Conservation (phyloP, 78 protist genomes). For the Ministeria vibrans region DNA sequence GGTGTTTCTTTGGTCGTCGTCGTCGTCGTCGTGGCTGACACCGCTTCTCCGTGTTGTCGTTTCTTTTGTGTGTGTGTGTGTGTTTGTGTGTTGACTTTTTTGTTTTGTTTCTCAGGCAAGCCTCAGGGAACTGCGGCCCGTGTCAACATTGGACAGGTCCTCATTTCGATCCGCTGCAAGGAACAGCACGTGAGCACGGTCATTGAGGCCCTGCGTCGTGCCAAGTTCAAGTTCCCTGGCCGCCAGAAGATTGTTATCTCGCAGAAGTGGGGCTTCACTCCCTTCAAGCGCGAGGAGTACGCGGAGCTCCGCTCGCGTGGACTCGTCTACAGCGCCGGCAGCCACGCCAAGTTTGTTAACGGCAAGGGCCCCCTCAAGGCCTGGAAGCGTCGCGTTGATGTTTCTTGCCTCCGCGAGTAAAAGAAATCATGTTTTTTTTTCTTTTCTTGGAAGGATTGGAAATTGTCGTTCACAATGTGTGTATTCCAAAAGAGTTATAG, state of each 20-base stretch:
- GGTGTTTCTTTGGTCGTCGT: neutral
- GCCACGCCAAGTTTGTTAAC: conserved; percentile 52
- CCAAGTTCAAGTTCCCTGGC: conserved; percentile 98
- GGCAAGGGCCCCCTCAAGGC: conserved; percentile 62
- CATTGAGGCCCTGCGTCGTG: conserved; percentile 96
- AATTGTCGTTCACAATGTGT: no score
- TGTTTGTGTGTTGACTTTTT: conserved; percentile 99
- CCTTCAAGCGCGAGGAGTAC: conserved; percentile 74
- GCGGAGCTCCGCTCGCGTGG: conserved; percentile 43
- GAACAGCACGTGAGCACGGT: conserved; percentile 58
- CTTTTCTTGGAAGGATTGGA: no score
- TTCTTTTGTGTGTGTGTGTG: no score
- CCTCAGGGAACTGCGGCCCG: conserved; percentile 97
- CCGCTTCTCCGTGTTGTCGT: conserved; percentile 55
- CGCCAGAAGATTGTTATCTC: conserved; percentile 91
- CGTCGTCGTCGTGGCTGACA: neutral
- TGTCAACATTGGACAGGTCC: conserved; percentile 93
- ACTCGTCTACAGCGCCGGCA: conserved; percentile 73
- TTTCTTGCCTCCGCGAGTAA: no score
- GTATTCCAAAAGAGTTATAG: no score
- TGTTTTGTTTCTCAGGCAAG: no score
- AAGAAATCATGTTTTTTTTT: no score
- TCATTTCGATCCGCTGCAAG: conserved; percentile 92
- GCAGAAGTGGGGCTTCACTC: conserved; percentile 98
- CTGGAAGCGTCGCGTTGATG: no score